Evolutionary conservation across 192 early-diverging fungal species (phyloP).

Genomic region (Gaertneriomyces semiglobifer): DNA sequence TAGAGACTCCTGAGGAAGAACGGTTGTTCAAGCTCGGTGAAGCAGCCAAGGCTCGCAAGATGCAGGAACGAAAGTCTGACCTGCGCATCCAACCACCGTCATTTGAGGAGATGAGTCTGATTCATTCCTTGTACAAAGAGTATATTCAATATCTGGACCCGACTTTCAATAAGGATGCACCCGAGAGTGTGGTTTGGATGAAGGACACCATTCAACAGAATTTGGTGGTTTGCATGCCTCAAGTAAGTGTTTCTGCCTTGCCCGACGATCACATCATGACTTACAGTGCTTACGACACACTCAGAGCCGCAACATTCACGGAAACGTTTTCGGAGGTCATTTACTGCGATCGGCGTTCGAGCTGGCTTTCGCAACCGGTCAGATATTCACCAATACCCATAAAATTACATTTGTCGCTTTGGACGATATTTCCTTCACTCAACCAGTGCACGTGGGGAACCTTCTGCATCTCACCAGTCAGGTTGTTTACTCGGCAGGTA

Average conservation of each 20-base stretch:
- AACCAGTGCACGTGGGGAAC: constrained; percentile 80
- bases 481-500: constrained; percentile 70
- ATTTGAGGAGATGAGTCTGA: constrained; percentile 66
- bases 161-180: constrained; percentile 27
- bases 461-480: constrained; percentile 71
- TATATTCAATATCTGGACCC: constrained; percentile 60
- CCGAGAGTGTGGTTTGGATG: constrained; percentile 58
- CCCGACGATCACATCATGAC: too few species aligned
- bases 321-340: constrained; percentile 72
- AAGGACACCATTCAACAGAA: constrained; percentile 72
- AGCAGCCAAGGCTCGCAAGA: constrained; percentile 55
- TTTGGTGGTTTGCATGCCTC: constrained; percentile 67
- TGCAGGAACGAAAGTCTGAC: constrained; percentile 38
- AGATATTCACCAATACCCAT: constrained; percentile 56
- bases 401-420: constrained; percentile 53
- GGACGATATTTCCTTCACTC: constrained; percentile 64
- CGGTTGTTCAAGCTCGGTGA: constrained; percentile 64
- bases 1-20: constrained; percentile 73
- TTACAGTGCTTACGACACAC: too few species aligned
- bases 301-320: constrained; percentile 69
- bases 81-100: constrained; percentile 72
- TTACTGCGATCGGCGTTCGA: constrained; percentile 85
- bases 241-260: constrained; percentile 18
- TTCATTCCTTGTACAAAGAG: constrained; percentile 71
- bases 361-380: constrained; percentile 73